Conservation (phyloP, 345 rosid genomes). For the Streptanthus diversifolius region DNA sequence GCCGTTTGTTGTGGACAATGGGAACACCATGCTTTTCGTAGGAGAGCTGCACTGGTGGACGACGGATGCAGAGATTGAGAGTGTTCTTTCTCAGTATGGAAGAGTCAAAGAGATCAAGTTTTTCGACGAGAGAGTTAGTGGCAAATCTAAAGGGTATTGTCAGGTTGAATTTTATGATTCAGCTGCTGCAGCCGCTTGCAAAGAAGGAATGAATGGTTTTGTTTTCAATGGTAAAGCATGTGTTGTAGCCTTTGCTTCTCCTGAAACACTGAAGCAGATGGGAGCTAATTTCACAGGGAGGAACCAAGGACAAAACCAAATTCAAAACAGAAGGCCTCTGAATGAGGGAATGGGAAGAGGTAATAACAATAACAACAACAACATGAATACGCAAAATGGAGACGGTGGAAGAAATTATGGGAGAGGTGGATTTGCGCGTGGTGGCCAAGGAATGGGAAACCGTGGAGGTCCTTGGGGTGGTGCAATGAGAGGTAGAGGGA, state of each 20-base stretch:
- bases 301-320: constrained; percentile 58
- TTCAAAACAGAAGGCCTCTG: constrained; percentile 65
- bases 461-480: constrained; percentile 71
- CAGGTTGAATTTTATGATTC: constrained; percentile 80
- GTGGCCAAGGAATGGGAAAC: constrained; percentile 57
- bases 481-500: constrained; percentile 65
- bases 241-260: constrained; percentile 85
- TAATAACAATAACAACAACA: constrained; percentile 42
- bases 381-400: constrained; percentile 62
- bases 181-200: constrained; percentile 65
- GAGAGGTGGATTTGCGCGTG: constrained; percentile 74
- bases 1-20: constrained; percentile 64
- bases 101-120: constrained; percentile 79
- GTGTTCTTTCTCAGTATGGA: constrained; percentile 65
- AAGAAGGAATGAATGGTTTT: constrained; percentile 78
- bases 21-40: constrained; percentile 64
- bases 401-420: constrained; percentile 71
- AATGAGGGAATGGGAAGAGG: constrained; percentile 73
- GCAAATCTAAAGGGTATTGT: constrained; percentile 87
- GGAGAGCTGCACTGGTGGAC: constrained; percentile 95
- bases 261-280: constrained; percentile 76
- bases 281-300: constrained; percentile 66
- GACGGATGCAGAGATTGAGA: constrained; percentile 79
- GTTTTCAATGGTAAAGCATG: constrained; percentile 74
- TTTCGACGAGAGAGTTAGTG: constrained; percentile 84